phyloP scores from a whole-genome alignment of 176 grass and related monocot genomes.

The Raddia guianensis region DNA sequence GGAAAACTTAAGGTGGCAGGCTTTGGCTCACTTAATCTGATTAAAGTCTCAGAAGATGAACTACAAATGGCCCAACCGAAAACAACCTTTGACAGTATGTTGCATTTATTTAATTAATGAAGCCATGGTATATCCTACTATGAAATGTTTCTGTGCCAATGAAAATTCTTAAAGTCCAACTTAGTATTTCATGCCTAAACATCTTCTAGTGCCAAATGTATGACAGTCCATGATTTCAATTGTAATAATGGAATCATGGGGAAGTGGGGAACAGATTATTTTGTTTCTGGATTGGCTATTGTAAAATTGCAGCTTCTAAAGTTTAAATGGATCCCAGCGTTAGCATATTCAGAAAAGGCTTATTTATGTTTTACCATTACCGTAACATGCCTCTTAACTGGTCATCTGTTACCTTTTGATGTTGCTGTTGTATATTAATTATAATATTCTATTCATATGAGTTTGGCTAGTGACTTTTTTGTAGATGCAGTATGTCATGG shows the following conservation, averaged over 20 bases:
- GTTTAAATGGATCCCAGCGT: background rate
- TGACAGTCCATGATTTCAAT: background rate
- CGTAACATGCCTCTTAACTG: background rate
- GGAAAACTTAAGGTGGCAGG: conserved; percentile 86
- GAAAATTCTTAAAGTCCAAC: background rate
- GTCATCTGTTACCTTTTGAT: conserved; percentile 23
- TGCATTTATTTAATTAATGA: conserved; percentile 21
- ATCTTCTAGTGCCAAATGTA: conserved; percentile 16
- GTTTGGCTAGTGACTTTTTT: background rate
- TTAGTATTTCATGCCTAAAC: background rate
- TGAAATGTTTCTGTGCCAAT: conserved; percentile 2
- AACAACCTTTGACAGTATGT: conserved; percentile 66
- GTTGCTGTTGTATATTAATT: background rate
- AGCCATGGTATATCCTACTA: conserved; percentile 27
- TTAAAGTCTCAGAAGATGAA: conserved; percentile 63
- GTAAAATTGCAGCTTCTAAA: background rate
- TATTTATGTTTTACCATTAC: background rate
- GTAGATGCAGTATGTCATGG: background rate
- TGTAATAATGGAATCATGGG: background rate
- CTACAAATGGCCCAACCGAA: conserved; percentile 59
- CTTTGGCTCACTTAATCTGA: conserved; percentile 77
- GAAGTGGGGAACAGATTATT: background rate
- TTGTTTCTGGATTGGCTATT: conserved; percentile 10
- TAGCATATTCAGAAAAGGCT: background rate
- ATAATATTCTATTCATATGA: background rate